Evolutionary conservation across 495 filamentous ascomycete genomes (phyloP).

Genomic region (Coniosporium apollinis): DNA sequence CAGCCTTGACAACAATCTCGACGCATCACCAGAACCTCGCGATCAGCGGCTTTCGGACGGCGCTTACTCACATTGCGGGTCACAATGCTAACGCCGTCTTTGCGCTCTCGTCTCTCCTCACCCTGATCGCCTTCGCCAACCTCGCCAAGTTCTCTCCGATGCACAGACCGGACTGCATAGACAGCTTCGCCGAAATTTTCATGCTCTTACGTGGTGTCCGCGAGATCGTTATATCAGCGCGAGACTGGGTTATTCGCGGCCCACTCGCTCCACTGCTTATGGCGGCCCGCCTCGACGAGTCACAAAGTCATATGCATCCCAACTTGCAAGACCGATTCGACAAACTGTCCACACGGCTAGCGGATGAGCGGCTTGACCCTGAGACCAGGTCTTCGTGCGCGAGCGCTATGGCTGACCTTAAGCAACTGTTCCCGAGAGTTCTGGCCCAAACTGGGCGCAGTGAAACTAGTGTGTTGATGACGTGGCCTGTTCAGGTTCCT

Average conservation of each 20-base stretch:
- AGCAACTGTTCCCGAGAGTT: no score
- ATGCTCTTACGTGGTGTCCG: not conserved
- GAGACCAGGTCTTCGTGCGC: no score
- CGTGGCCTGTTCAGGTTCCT: constrained; percentile 3
- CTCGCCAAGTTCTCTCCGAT: not conserved
- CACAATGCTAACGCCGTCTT: constrained; percentile 4
- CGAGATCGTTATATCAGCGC: constrained; percentile 1
- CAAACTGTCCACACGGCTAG: no score
- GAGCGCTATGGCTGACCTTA: no score
- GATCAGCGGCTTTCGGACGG: constrained; percentile 2
- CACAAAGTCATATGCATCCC: no score
- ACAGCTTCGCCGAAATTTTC: not conserved
- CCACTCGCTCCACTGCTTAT: no score
- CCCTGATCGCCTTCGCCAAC: constrained; percentile 5
- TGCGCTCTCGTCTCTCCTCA: constrained; percentile 4
- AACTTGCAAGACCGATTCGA: no score
- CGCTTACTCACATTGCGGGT: not conserved
- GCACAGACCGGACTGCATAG: not conserved
- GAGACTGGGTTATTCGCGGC: not conserved
- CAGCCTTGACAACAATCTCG: not conserved
- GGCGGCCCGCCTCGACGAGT: no score
- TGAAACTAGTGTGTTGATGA: not conserved
- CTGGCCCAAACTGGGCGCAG: no score
- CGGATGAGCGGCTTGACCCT: no score
- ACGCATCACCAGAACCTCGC: constrained; percentile 7